Conservation (phyloP, 345 rosid species). For the Acer yangbiense region DNA sequence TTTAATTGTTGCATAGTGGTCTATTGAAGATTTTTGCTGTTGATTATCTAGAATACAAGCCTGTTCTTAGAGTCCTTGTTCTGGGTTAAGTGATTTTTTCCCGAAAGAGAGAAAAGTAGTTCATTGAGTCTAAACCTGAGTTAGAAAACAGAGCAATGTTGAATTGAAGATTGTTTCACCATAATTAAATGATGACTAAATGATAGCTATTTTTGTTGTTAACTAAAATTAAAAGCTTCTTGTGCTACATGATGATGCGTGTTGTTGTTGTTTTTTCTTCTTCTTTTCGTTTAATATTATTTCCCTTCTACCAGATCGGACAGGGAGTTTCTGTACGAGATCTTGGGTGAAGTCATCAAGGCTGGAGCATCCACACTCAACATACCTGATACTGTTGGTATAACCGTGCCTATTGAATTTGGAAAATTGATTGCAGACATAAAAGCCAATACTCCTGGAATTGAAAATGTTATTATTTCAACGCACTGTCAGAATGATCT, state of each 20-base stretch:
- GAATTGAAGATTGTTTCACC: not conserved
- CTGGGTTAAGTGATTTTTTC: too few relatives aligned
- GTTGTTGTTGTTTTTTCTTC: not conserved
- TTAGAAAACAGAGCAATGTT: not conserved
- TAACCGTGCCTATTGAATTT: constrained; percentile 73
- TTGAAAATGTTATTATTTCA: constrained; percentile 82
- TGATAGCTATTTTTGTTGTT: not conserved
- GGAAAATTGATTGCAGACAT: constrained; percentile 86
- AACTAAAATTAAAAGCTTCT: not conserved
- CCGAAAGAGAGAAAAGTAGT: not conserved
- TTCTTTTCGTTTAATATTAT: not conserved
- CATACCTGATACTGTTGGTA: constrained; percentile 97
- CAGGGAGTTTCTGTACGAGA: constrained; percentile 72
- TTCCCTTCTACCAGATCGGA: constrained; percentile 60
- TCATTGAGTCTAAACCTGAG: not conserved
- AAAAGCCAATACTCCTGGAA: constrained; percentile 87
- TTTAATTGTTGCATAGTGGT: not conserved
- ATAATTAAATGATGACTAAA: not conserved
- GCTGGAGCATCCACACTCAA: constrained; percentile 95
- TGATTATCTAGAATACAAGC: not conserved
- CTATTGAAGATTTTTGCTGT: too few relatives aligned
- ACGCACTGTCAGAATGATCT: constrained; percentile 99
- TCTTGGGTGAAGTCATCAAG: constrained; percentile 91
- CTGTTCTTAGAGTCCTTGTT: not conserved
- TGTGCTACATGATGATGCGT: not conserved